Evolutionary conservation across 805 yeast species (phyloP), one percentile per base, ranked within the genome.

Genomic region (Schizosaccharomyces lindneri): DNA sequence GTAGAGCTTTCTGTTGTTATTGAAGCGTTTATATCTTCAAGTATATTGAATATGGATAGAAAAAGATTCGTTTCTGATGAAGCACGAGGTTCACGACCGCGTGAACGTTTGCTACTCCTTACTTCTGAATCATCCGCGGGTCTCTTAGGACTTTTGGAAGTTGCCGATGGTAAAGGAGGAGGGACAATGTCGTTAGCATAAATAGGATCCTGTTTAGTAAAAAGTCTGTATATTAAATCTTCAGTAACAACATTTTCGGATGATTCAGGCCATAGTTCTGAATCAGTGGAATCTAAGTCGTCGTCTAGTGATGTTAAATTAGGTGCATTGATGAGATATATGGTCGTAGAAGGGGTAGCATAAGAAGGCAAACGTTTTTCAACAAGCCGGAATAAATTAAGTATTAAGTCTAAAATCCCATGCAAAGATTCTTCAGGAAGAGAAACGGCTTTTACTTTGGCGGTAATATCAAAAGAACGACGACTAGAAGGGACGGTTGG

Each of bases 51-150:
- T 4, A 51, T 29, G 19, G 32, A 51, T 5, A 29, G n/a, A 5
- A 51, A 51, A 21, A 21, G 27, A 11, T 6, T 24, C 6, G 31
- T 17, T 17, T 51, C 31, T 29, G 39, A 17, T 48, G 51, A 36
- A 27, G 17, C 41, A 17, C 32, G 55, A 46, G 17, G 55, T 29
- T 39, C 62, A 32, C 61, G 29, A 43, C 24, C 57, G 11, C 63
- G 41, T 29, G 64, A 48, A 21, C 48, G 24, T 63, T 63, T 55
- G 7, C 32, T 31, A 13, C 31, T 17, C 43, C 55, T 36, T n/a
- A 48, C 59, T 17, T 55, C 55, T 17, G 36, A 51, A 17, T 51
- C 57, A 29, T 51, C 57, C 15, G 19, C 27, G 5, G 57, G 36
- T 17, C 57, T 7, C 15, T 51, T 51, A 13, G 27, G 51, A 9